Percentiles rank a stretch among this genome's conserved stretches.
These are phyloP conservation scores for Ailanthus altissimus DNA, from an alignment of 345 rosid genomes.

Conservation along the genomic window DNA sequence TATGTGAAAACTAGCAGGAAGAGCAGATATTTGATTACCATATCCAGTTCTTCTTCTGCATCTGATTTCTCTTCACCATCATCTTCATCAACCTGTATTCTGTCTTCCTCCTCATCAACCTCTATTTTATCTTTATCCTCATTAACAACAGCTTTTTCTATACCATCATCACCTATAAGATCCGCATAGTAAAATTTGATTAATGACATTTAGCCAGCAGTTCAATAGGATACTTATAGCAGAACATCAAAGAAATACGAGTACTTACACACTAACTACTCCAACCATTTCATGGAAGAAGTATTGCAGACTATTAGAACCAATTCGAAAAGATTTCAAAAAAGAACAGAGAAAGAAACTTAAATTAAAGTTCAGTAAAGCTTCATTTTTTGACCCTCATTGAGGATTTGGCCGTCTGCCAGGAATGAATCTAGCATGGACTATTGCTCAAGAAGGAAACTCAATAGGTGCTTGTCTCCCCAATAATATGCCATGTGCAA, in stretches of 20 bases:
- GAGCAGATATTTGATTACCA: constrained; percentile 41
- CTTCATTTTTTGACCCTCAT: too few species aligned
- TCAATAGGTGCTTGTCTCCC: too few species aligned
- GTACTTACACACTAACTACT: background rate
- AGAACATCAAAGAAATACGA: background rate
- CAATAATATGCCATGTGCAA: too few species aligned
- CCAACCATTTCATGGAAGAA: constrained; percentile 5
- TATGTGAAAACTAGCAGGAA: constrained; percentile 5
- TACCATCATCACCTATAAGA: constrained; percentile 39
- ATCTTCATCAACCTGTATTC: constrained; percentile 57
- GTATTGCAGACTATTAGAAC: background rate
- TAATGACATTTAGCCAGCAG: background rate
- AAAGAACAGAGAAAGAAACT: too few species aligned
- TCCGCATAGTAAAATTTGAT: constrained; percentile 19
- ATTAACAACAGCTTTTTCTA: constrained; percentile 35
- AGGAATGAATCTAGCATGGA: too few species aligned
- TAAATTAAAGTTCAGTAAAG: background rate
- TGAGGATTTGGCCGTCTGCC: too few species aligned
- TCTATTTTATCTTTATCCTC: constrained; percentile 54
- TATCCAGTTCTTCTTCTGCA: constrained; percentile 56
- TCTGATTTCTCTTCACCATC: constrained; percentile 68
- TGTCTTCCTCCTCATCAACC: constrained; percentile 48
- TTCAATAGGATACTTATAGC: background rate
- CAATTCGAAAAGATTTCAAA: background rate
- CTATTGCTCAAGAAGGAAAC: too few species aligned